Evolutionary conservation across 2,329 filamentous ascomycete genomes (phyloP).

Genomic region (Botrytis porri): DNA sequence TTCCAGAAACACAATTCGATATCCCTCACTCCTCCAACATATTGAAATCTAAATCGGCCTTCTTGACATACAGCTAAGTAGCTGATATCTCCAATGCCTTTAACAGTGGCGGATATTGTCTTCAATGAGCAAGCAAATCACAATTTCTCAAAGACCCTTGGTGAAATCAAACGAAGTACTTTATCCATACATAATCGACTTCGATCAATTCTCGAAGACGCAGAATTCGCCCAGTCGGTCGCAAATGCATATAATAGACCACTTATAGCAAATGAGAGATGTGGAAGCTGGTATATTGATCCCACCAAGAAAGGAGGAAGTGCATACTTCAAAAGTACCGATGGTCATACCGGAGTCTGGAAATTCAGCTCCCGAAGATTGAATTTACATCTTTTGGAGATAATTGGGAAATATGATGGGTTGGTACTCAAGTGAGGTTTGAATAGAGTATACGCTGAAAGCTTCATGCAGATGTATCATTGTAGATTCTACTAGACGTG

Average conservation of each 20-base stretch:
- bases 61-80: not conserved
- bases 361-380: conserved; percentile 79
- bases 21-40: not conserved
- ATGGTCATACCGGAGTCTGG: conserved; percentile 91
- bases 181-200: conserved; percentile 81
- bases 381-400: conserved; percentile 75
- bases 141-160: conserved; percentile 66
- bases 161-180: conserved; percentile 71
- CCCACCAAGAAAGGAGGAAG: conserved; percentile 64
- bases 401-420: conserved; percentile 67
- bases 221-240: conserved; percentile 67
- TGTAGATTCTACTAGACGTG: conserved; percentile 87
- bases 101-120: conserved; percentile 45
- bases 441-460: not conserved
- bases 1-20: not conserved
- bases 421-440: conserved; percentile 41
- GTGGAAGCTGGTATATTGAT: conserved; percentile 90
- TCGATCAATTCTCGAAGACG: conserved; percentile 72
- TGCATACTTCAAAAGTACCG: conserved; percentile 97
- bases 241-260: conserved; percentile 57
- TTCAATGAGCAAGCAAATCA: conserved; percentile 52
- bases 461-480: conserved; percentile 61
- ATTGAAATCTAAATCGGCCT: not conserved
- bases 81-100: conserved; percentile 33
- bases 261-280: conserved; percentile 88